A percentile compares a stretch with the other conserved stretches of the same genome.
Conservation (phyloP, 495 filamentous ascomycete genomes). For the Halenospora varia region DNA sequence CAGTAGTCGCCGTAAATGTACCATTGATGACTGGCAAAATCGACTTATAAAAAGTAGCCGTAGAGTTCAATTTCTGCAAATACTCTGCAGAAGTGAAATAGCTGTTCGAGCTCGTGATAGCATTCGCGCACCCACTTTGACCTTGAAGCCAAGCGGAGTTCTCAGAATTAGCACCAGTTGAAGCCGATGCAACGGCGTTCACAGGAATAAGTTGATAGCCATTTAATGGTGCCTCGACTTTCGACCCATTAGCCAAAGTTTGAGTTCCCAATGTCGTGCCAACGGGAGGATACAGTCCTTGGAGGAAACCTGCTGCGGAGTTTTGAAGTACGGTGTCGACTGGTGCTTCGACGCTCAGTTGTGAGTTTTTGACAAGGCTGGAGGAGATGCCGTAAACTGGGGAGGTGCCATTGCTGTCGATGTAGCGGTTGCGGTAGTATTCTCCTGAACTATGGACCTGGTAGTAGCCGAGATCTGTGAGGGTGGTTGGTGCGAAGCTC, state of each 20-base stretch:
- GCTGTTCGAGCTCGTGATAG: constrained; percentile 56
- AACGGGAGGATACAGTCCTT: constrained; percentile 76
- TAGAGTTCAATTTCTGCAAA: constrained; percentile 13
- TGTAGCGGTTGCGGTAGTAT: constrained; percentile 60
- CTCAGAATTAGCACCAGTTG: constrained; percentile 44
- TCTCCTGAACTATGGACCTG: constrained; percentile 58
- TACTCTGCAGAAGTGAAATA: constrained; percentile 46
- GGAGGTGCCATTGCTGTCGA: constrained; percentile 40
- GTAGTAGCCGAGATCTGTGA: constrained; percentile 65
- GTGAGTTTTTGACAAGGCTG: constrained; percentile 51
- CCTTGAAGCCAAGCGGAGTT: constrained; percentile 25
- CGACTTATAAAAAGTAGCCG: constrained; percentile 16
- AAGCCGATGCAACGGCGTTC: constrained; percentile 34
- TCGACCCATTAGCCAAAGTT: constrained; percentile 56
- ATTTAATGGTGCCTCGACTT: constrained; percentile 52
- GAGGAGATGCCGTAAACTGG: constrained; percentile 54
- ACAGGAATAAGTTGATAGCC: constrained; percentile 82
- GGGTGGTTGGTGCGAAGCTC: constrained; percentile 39
- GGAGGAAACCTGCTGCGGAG: constrained; percentile 72
- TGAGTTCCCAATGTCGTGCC: constrained; percentile 42
- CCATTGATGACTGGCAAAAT: constrained; percentile 27
- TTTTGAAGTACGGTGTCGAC: constrained; percentile 52
- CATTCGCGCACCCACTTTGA: constrained; percentile 39
- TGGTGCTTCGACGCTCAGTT: constrained; percentile 49
- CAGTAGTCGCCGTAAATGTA: constrained; percentile 14